Evolutionary conservation across 2,329 filamentous ascomycete genomes (phyloP).

Genomic region (Penicillium sp.): DNA sequence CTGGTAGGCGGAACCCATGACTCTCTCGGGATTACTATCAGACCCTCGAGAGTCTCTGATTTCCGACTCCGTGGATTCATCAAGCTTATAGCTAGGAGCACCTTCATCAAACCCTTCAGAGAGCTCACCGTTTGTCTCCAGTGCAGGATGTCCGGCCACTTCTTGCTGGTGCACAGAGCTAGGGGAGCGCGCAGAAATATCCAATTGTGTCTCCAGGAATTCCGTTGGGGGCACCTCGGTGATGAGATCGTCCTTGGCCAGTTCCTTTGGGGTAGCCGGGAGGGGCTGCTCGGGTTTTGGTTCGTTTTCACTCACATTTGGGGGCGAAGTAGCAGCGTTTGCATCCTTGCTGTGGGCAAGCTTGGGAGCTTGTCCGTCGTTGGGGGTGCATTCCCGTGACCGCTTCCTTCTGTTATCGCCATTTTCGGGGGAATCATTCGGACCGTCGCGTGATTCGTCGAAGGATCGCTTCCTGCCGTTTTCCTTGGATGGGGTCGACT

Average conservation of each 20-base stretch:
- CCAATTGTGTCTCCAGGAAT: background rate
- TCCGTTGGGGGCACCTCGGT: background rate
- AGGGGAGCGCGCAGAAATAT: background rate
- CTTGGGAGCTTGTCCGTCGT: slow-evolving; percentile 7
- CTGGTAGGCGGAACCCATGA: background rate
- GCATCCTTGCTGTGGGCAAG: slow-evolving; percentile 10
- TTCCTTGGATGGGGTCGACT: slow-evolving; percentile 37
- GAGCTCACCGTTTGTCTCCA: background rate
- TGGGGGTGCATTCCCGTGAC: slow-evolving; percentile 47
- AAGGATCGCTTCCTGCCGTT: slow-evolving; percentile 41
- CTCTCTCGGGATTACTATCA: background rate
- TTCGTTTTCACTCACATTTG: slow-evolving; percentile 14
- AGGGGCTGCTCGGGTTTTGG: background rate
- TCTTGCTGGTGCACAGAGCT: background rate
- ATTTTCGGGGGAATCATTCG: slow-evolving; percentile 32
- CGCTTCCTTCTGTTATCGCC: slow-evolving; percentile 44
- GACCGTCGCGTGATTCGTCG: slow-evolving; percentile 35
- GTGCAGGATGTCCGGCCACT: background rate
- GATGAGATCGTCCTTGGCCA: slow-evolving; percentile 6
- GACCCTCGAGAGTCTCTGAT: background rate
- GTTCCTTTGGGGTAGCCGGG: slow-evolving; percentile 4
- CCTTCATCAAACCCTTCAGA: background rate
- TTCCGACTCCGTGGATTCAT: background rate
- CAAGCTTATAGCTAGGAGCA: background rate
- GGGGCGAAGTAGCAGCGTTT: slow-evolving; percentile 6